Evolutionary conservation across 2,329 filamentous ascomycete genomes (phyloP).

Genomic region (Magnaporthales sp.): DNA sequence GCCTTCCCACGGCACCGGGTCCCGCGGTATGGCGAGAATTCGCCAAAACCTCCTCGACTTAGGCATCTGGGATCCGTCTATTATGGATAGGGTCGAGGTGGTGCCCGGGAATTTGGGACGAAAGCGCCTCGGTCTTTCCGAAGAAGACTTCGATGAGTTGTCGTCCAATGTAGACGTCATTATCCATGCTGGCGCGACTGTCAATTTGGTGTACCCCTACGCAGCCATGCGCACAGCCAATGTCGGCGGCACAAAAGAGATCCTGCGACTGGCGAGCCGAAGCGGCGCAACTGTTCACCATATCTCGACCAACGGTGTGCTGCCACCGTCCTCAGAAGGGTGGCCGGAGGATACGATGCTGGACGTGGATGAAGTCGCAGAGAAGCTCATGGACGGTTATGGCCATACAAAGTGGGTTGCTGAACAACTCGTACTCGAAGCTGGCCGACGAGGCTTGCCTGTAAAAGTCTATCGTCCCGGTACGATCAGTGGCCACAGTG

Average conservation of each 20-base stretch:
- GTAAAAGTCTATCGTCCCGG: constrained; percentile 65
- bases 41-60: not conserved
- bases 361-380: not conserved
- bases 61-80: not conserved
- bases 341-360: constrained; percentile 38
- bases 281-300: constrained; percentile 68
- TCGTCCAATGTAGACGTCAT: not conserved
- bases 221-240: constrained; percentile 67
- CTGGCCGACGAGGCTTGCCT: constrained; percentile 51
- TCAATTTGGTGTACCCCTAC: constrained; percentile 76
- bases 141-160: not conserved
- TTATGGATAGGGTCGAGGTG: not conserved
- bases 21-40: not conserved
- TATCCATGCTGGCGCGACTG: constrained; percentile 55
- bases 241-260: constrained; percentile 69
- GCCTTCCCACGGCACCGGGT: not conserved
- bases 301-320: constrained; percentile 71
- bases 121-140: not conserved
- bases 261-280: constrained; percentile 59
- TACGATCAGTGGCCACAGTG: constrained; percentile 71
- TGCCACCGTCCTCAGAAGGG: constrained; percentile 60
- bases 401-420: not conserved
- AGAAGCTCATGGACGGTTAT: not conserved
- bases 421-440: not conserved
- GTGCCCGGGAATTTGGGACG: not conserved